phyloP scores from a whole-genome alignment of 2,329 filamentous ascomycete species.

The Ascochyta koolunga region DNA sequence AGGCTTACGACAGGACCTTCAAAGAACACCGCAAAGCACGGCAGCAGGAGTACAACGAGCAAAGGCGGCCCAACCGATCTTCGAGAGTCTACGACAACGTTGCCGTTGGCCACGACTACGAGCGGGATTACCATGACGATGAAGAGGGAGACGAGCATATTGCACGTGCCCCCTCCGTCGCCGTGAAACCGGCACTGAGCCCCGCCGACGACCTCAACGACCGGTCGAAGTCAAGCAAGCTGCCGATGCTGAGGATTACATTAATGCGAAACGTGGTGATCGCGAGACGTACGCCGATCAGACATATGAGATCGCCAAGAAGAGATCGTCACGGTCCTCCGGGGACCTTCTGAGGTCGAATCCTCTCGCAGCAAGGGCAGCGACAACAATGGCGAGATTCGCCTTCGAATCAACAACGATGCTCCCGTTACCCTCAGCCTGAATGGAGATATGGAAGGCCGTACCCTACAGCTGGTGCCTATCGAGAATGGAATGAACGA shows the following conservation, averaged over 20 bases:
- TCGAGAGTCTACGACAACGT: slow-evolving; percentile 20
- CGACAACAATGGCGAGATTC: slow-evolving; percentile 44
- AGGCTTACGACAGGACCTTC: slow-evolving; percentile 31
- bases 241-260: slow-evolving; percentile 39
- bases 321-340: slow-evolving; percentile 32
- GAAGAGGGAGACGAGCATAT: slow-evolving; percentile 18
- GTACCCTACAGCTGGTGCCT: slow-evolving; percentile 42
- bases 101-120: slow-evolving; percentile 4
- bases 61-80: slow-evolving; percentile 21
- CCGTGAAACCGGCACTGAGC: slow-evolving; percentile 30
- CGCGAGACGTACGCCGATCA: slow-evolving; percentile 34
- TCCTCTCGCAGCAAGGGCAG: slow-evolving; percentile 36
- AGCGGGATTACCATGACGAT: slow-evolving; percentile 24
- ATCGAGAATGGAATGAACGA: slow-evolving; percentile 45
- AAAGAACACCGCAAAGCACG: slow-evolving; percentile 13
- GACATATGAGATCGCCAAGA: slow-evolving; percentile 38
- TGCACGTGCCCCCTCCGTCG: slow-evolving; percentile 23
- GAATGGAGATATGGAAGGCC: slow-evolving; percentile 48
- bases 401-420: slow-evolving; percentile 43
- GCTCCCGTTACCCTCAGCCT: slow-evolving; percentile 42
- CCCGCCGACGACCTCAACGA: slow-evolving; percentile 27
- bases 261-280: slow-evolving; percentile 36
- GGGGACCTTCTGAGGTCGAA: slow-evolving; percentile 36
- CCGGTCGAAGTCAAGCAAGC: slow-evolving; percentile 24
- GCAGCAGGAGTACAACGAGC: slow-evolving; percentile 16